phyloP scores from a whole-genome alignment of 2,329 filamentous ascomycete genomes.

The Arthrobotrys iridis region DNA sequence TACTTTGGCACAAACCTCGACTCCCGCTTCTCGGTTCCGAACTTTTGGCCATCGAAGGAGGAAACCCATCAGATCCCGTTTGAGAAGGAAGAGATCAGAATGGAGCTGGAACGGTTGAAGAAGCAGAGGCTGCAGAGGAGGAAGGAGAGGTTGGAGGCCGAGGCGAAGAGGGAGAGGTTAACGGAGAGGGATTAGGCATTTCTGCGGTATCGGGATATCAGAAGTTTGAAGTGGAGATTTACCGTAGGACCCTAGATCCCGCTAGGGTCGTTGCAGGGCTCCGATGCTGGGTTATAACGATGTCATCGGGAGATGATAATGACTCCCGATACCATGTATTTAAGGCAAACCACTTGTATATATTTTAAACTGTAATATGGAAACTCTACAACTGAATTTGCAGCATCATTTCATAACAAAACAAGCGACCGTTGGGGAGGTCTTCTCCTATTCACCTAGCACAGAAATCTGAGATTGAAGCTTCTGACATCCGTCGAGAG shows the following conservation, averaged over 20 bases:
- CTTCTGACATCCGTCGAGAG: no score
- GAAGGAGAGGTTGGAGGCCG: constrained; percentile 40
- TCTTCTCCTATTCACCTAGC: no score
- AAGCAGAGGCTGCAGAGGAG: constrained; percentile 59
- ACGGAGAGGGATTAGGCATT: constrained; percentile 13
- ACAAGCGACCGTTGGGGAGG: neutral
- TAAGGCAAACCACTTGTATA: neutral
- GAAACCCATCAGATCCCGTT: constrained; percentile 79
- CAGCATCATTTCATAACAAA: neutral
- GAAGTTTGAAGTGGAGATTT: no score
- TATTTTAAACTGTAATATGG: neutral
- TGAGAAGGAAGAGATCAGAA: constrained; percentile 82
- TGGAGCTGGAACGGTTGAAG: constrained; percentile 74
- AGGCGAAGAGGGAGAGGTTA: constrained; percentile 14
- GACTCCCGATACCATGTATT: neutral
- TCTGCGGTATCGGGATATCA: neutral
- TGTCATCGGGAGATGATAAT: neutral
- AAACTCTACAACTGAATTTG: neutral
- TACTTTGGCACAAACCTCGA: constrained; percentile 99
- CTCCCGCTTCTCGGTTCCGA: constrained; percentile 83
- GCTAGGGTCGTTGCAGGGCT: no score
- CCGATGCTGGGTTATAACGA: neutral
- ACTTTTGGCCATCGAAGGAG: constrained; percentile 90
- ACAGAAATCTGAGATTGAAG: no score
- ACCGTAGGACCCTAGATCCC: no score